Evolutionary conservation across 106 monocot genomes (phyloP), one percentile per base, ranked within the genome.

Genomic region (Apostasia shenzhenica): DNA sequence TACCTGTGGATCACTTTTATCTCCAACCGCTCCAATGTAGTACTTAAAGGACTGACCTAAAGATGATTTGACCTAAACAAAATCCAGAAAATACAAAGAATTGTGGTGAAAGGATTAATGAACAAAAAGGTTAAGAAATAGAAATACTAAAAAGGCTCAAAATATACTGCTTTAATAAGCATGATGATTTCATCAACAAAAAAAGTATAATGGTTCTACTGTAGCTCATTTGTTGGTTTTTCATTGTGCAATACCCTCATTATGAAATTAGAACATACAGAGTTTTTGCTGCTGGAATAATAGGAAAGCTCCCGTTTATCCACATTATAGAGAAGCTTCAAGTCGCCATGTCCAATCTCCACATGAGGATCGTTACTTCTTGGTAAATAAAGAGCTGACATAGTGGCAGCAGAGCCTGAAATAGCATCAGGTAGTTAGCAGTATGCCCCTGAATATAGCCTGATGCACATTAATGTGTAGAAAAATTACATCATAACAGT

Each of bases 1-100:
- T 71, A 95, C 95, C 95, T 95, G 95, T 52, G 79, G 78, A 84
- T 91, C 88, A 82, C 8, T 53, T 45, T 79, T 75, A 59, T 51
- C 81, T 76, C 88, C 87, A 80, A 71, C 68, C 77, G 79, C 71
- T 48, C 87, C 93, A 69, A 81, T 40, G 76, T 99, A 99, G 78
- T 78, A 99, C 62, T 69, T 86, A 64, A 83, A 99, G 45, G 89
- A 81, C 49, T 90, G 89, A 37, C 85, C 56, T 40, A 93, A 14
- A 71, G 75, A 56, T 59, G 55, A 56, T 44, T 90, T 87, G 5
- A 99, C 85, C 97, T 97, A 75, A 54, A 70, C 8, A 61, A 47
- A 61, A 48, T 44, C 44, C 37, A 57, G 55, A 54, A 76, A 48
- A 60, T 45, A 59, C n/a, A 40, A 2, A 61, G 8, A 37, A 60